Percentiles rank a stretch among this genome's conserved stretches.
Conservation (phyloP, 306 rosid genomes). For the Corylus avellana region DNA sequence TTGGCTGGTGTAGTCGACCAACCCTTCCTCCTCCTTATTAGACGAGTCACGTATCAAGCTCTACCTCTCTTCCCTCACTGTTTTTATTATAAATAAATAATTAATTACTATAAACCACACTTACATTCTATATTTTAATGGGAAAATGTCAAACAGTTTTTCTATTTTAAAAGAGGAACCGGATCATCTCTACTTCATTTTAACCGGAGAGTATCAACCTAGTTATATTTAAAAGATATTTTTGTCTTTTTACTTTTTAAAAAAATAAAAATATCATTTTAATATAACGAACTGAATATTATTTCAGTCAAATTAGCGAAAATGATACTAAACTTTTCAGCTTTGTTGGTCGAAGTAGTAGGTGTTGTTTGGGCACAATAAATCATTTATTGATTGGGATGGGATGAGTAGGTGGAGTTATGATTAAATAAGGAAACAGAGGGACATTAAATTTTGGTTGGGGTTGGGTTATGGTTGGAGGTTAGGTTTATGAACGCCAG, state of each 20-base stretch:
- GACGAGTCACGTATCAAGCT: slow-evolving; percentile 31
- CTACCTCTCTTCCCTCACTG: not conserved
- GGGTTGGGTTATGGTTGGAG: slow-evolving; percentile 43
- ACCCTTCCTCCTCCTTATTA: slow-evolving; percentile 33
- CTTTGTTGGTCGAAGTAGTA: not conserved
- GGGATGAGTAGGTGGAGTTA: slow-evolving; percentile 7
- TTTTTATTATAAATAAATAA: not conserved
- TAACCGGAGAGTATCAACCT: too few species aligned
- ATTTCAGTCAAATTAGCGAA: too few species aligned
- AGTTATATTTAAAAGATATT: too few species aligned
- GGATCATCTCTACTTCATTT: too few species aligned
- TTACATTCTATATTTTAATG: too few species aligned
- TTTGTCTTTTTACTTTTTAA: too few species aligned
- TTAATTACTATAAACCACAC: too few species aligned
- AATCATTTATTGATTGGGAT: not conserved
- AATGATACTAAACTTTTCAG: not conserved
- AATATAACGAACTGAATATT: too few species aligned
- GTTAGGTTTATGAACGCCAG: slow-evolving; percentile 47
- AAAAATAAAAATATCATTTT: too few species aligned
- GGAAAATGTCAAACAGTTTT: too few species aligned
- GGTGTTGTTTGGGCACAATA: not conserved
- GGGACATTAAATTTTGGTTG: slow-evolving; percentile 26
- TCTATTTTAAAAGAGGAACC: too few species aligned
- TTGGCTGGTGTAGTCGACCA: slow-evolving; percentile 48
- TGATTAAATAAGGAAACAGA: slow-evolving; percentile 9